phyloP scores from a whole-genome alignment of 805 yeast species.

The Ogataea zsoltii region DNA sequence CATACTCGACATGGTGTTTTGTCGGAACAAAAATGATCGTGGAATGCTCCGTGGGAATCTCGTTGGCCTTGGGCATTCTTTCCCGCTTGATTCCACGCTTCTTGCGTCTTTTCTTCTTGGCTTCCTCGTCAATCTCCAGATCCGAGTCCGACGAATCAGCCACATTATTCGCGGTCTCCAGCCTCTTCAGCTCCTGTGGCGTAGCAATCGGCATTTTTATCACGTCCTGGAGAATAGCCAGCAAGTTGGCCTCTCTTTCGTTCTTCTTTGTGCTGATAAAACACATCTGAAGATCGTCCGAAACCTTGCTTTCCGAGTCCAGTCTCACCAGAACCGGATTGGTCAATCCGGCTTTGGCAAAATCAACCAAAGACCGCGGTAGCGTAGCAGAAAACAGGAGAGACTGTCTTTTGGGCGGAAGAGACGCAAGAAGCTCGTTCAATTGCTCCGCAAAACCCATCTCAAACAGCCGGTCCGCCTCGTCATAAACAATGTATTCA shows the following conservation, averaged over 20 bases:
- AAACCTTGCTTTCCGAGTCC: conserved; percentile 89
- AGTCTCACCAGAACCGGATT: conserved; percentile 91
- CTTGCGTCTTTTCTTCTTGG: conserved; percentile 34
- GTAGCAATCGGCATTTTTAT: conserved; percentile 84
- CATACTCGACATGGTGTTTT: conserved; percentile 94
- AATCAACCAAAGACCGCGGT: conserved; percentile 89
- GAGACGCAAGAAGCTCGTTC: conserved; percentile 80
- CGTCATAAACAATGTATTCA: conserved; percentile 93
- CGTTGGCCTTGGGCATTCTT: conserved; percentile 75
- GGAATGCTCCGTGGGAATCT: conserved; percentile 79
- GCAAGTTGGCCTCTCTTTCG: conserved; percentile 87
- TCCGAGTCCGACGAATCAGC: conserved; percentile 57
- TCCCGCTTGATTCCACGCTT: conserved; percentile 46
- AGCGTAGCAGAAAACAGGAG: conserved; percentile 92
- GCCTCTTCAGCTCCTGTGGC: conserved; percentile 58
- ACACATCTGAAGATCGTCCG: conserved; percentile 89
- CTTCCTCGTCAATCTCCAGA: conserved; percentile 40
- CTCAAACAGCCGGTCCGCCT: conserved; percentile 95
- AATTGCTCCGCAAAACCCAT: conserved; percentile 95
- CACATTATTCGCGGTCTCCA: conserved; percentile 48
- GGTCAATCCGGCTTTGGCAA: conserved; percentile 93
- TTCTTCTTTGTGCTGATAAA: conserved; percentile 76
- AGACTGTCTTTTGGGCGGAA: conserved; percentile 84
- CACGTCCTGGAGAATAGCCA: conserved; percentile 76
- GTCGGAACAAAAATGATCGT: conserved; percentile 96